A percentile compares a stretch with the other conserved stretches of the same genome.
These are phyloP conservation scores for Hypoxylon lenormandii DNA, from an alignment of 495 filamentous ascomycete genomes.

Conservation along the genomic window DNA sequence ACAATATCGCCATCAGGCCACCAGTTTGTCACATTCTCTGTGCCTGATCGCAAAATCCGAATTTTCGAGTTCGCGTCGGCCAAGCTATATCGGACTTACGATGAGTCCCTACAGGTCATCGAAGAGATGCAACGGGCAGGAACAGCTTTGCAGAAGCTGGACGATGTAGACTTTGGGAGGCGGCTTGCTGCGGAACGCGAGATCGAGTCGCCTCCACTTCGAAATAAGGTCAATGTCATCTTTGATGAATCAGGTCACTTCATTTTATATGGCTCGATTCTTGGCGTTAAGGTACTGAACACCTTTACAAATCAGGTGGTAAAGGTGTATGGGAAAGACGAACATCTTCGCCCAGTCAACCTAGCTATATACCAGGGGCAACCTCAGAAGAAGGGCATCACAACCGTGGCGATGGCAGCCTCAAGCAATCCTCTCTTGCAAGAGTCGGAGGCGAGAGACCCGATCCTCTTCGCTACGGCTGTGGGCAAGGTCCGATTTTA, in stretches of 20 bases:
- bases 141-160: slow-evolving; percentile 79
- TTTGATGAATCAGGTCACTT: slow-evolving; percentile 98
- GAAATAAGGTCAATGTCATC: slow-evolving; percentile 80
- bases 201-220: slow-evolving; percentile 73
- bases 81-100: slow-evolving; percentile 90
- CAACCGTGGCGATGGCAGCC: slow-evolving; percentile 98
- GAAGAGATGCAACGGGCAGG: slow-evolving; percentile 95
- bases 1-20: slow-evolving; percentile 85
- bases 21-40: slow-evolving; percentile 88
- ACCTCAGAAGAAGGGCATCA: slow-evolving; percentile 87
- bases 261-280: slow-evolving; percentile 89
- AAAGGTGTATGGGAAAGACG: slow-evolving; percentile 87
- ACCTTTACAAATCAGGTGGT: slow-evolving; percentile 90
- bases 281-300: slow-evolving; percentile 93
- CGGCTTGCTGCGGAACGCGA: slow-evolving; percentile 89
- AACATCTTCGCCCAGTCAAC: slow-evolving; percentile 83
- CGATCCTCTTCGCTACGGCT: slow-evolving; percentile 85
- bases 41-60: slow-evolving; percentile 91
- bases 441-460: slow-evolving; percentile 91
- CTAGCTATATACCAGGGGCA: slow-evolving; percentile 94
- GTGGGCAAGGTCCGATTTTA: slow-evolving; percentile 94
- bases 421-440: slow-evolving; percentile 91
- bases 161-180: slow-evolving; percentile 90
- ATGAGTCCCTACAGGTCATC: slow-evolving; percentile 87
- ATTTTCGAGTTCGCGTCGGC: slow-evolving; percentile 91